A percentile compares a stretch with the other conserved stretches of the same genome.
Conservation (phyloP, 768 basidiomycete species). For the Serendipita vermifera region DNA sequence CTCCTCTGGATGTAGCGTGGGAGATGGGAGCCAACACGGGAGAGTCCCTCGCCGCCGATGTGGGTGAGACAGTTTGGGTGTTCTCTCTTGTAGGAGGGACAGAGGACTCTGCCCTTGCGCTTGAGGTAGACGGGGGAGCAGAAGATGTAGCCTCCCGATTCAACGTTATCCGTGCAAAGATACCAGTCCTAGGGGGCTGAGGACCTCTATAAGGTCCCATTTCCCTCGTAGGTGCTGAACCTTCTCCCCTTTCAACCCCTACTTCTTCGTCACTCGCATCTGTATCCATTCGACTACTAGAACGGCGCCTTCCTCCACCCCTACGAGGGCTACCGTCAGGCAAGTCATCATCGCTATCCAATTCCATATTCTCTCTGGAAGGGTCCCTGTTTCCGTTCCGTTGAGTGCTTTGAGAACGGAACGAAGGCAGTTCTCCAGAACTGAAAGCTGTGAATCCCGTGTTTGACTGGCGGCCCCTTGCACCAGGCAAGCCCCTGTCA, state of each 20-base stretch:
- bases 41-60: not conserved
- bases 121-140: not conserved
- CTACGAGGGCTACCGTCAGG: too few relatives aligned
- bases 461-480: too few relatives aligned
- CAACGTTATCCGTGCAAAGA: not conserved
- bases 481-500: too few relatives aligned
- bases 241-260: not conserved
- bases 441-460: not conserved
- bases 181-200: not conserved
- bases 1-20: too few relatives aligned
- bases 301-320: not conserved
- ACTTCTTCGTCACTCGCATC: not conserved
- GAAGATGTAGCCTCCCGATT: not conserved
- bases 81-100: not conserved
- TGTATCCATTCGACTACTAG: not conserved
- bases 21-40: not conserved
- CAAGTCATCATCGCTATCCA: not conserved
- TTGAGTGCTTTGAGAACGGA: not conserved
- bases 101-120: not conserved
- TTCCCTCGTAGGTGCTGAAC: not conserved
- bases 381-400: not conserved
- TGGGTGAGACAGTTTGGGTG: not conserved
- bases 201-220: not conserved
- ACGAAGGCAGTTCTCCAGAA: not conserved
- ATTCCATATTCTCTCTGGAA: not conserved